Percentiles rank a stretch among this genome's conserved stretches.
Conservation (phyloP, 164 flowering plant species). For the Berberis thunbergii region DNA sequence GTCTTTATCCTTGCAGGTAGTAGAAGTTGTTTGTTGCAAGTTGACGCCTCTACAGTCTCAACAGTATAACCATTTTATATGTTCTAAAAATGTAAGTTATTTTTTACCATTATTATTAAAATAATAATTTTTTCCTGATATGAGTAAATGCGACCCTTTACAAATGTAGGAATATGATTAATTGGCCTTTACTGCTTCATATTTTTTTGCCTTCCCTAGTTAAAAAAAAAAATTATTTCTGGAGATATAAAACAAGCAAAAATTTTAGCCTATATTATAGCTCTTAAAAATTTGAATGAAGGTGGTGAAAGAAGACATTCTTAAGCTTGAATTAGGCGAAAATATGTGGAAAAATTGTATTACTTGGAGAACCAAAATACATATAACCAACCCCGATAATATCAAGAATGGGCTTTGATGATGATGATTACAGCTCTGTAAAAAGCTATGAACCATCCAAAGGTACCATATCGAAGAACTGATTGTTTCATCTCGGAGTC, state of each 20-base stretch:
- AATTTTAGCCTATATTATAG: constrained; percentile 93
- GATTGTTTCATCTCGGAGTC: not conserved
- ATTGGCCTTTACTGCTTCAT: no score
- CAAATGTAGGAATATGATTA: no score
- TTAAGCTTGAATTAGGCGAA: no score
- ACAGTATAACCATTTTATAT: constrained; percentile 83
- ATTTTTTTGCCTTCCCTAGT: constrained; percentile 9
- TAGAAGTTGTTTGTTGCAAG: constrained; percentile 99
- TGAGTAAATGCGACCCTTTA: not conserved
- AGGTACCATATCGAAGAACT: constrained; percentile 35
- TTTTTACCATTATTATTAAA: not conserved
- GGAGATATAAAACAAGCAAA: constrained; percentile 79
- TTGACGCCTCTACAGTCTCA: constrained; percentile 78
- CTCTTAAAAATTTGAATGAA: no score
- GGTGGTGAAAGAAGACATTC: no score
- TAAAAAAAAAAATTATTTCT: constrained; percentile 63
- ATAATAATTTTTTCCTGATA: not conserved
- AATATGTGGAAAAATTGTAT: no score
- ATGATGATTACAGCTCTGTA: no score
- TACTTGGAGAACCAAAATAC: no score
- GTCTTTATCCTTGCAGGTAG: constrained; percentile 46
- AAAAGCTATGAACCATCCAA: constrained; percentile 99
- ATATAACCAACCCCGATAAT: no score
- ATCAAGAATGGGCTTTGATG: no score
- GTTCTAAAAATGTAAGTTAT: constrained; percentile 80